Evolutionary conservation across 768 basidiomycete genomes (phyloP).

Genomic region (Leccinum arenicola): DNA sequence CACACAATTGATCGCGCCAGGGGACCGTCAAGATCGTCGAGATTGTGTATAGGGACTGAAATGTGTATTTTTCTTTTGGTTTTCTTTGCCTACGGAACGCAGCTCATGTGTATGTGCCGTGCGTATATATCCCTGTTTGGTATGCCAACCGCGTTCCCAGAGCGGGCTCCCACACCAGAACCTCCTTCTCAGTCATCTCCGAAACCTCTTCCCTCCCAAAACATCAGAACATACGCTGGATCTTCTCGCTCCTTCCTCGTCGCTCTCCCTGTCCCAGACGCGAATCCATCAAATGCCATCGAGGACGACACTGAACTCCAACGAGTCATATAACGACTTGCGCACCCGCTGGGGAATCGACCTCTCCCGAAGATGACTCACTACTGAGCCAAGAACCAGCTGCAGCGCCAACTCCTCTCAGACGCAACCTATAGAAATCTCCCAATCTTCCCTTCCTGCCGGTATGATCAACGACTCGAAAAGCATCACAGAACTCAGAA

Average conservation of each 20-base stretch:
- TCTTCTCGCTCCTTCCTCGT: slow-evolving; percentile 79
- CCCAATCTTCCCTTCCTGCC: slow-evolving; percentile 41
- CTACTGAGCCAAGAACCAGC: slow-evolving; percentile 27
- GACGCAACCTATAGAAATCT: slow-evolving; percentile 34
- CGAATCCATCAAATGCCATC: slow-evolving; percentile 27
- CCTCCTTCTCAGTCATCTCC: slow-evolving; percentile 22
- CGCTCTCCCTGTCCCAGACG: slow-evolving; percentile 44
- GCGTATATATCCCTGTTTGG: no score
- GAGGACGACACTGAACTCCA: slow-evolving; percentile 50
- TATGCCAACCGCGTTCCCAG: slow-evolving; percentile 13
- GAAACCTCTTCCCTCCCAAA: slow-evolving; percentile 24
- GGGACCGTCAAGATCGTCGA: no score
- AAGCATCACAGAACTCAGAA: slow-evolving; percentile 77
- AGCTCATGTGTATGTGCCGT: no score
- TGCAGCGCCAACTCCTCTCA: slow-evolving; percentile 5
- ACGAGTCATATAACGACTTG: slow-evolving; percentile 71
- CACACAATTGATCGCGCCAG: no score
- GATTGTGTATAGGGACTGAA: no score
- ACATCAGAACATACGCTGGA: slow-evolving; percentile 70
- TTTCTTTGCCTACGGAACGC: no score
- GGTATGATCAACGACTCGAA: slow-evolving; percentile 74
- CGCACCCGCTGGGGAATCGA: slow-evolving; percentile 82
- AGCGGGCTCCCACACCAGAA: slow-evolving; percentile 28
- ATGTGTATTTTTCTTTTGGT: no score
- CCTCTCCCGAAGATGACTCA: slow-evolving; percentile 68